Percentiles rank a stretch among this genome's conserved stretches.
phyloP scores from a whole-genome alignment of 345 rosid species.

The Corchorus capsularis region DNA sequence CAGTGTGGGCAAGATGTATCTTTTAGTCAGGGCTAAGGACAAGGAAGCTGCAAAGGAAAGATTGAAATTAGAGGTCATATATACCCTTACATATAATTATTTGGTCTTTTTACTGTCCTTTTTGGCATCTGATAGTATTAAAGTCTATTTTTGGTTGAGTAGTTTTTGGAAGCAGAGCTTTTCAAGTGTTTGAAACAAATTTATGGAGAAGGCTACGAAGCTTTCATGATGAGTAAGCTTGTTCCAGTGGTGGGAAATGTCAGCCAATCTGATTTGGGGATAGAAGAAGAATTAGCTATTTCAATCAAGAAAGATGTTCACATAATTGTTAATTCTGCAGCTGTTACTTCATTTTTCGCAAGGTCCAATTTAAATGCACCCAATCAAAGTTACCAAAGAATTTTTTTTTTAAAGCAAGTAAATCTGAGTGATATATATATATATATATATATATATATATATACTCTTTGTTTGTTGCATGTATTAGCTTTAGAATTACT shows the following conservation, averaged over 20 bases:
- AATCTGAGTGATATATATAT: no score
- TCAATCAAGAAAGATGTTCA: slow-evolving; percentile 53
- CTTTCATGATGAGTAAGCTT: slow-evolving; percentile 34
- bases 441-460: no score
- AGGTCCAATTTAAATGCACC: no score
- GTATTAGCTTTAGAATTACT: no score
- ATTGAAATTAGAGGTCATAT: slow-evolving; percentile 28
- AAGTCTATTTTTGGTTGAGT: no score
- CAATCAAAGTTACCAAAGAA: no score
- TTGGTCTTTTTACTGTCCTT: no score
- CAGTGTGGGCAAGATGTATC: slow-evolving; percentile 29
- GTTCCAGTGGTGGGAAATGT: slow-evolving; percentile 41
- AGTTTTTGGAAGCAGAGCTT: slow-evolving; percentile 22
- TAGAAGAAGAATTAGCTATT: slow-evolving; percentile 1
- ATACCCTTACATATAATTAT: no score
- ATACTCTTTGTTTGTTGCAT: no score
- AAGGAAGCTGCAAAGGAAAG: not conserved
- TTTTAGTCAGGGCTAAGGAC: slow-evolving; percentile 34
- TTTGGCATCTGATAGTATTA: no score
- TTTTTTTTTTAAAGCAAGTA: no score
- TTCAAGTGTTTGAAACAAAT: slow-evolving; percentile 25
- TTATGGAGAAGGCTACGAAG: slow-evolving; percentile 32
- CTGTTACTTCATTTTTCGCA: slow-evolving; percentile 35
- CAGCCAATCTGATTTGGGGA: slow-evolving; percentile 26
- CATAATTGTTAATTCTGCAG: slow-evolving; percentile 64